phyloP scores from a whole-genome alignment of 2,329 filamentous ascomycete genomes.

The Sordariomycetes sp. region DNA sequence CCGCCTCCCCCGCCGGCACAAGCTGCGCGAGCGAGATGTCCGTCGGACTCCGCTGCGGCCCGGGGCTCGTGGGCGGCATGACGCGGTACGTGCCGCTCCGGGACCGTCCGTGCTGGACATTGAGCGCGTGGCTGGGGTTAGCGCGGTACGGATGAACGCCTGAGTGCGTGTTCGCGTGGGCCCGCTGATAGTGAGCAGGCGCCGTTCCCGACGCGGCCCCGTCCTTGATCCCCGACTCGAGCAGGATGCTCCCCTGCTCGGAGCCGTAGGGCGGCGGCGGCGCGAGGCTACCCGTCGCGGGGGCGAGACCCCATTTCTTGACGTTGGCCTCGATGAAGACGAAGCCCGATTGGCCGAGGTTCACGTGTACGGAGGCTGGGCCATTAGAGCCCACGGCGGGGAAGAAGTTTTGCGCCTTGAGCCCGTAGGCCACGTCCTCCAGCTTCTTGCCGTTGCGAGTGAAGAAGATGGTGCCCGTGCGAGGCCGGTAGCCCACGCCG shows the following conservation, averaged over 20 bases:
- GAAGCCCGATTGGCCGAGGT: constrained; percentile 95
- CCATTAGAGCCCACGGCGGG: constrained; percentile 94
- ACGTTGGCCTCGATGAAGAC: constrained; percentile 99
- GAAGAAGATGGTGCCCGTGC: constrained; percentile 93
- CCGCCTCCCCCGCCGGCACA: constrained; percentile 48
- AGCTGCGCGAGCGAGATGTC: constrained; percentile 91
- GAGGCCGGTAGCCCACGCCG: constrained; percentile 85
- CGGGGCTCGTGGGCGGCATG: constrained; percentile 68
- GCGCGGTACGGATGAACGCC: constrained; percentile 8
- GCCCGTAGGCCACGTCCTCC: constrained; percentile 83
- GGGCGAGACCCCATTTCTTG: constrained; percentile 97
- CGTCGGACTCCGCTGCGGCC: constrained; percentile 79
- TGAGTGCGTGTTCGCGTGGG: constrained; percentile 30
- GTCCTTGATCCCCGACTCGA: constrained; percentile 68
- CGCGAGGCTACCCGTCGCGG: constrained; percentile 87
- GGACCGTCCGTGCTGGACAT: constrained; percentile 57
- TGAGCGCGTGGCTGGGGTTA: constrained; percentile 27
- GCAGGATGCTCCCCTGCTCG: constrained; percentile 88
- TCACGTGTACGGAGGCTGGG: constrained; percentile 85
- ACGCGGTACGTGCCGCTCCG: constrained; percentile 69
- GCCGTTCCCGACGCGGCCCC: constrained; percentile 21
- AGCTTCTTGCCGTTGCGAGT: constrained; percentile 96
- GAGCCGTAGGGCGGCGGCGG: constrained; percentile 94
- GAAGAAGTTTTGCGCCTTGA: constrained; percentile 95
- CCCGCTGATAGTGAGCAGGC: constrained; percentile 7